A percentile compares a stretch with the other conserved stretches of the same genome.
These are phyloP conservation scores for Suillus luteus DNA, from an alignment of 768 basidiomycete genomes.

Conservation along the genomic window DNA sequence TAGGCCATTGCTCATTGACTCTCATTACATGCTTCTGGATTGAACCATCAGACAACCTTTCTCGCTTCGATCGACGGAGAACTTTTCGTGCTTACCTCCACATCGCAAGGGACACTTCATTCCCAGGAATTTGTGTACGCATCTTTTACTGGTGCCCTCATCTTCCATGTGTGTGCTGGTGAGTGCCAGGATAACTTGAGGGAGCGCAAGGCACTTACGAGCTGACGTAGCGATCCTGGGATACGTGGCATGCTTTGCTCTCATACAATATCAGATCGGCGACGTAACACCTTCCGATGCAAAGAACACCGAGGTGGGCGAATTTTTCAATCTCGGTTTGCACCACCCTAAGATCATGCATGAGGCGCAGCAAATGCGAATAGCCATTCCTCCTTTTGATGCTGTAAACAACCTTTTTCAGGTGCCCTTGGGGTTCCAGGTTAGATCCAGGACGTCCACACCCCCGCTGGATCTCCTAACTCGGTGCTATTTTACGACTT, in stretches of 20 bases:
- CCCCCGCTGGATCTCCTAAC: constrained; percentile 25
- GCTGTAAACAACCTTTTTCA: too few species aligned
- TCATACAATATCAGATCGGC: constrained; percentile 30
- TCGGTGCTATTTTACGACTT: constrained; percentile 30
- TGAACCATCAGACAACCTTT: constrained; percentile 30
- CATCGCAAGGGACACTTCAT: constrained; percentile 19
- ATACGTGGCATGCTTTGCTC: constrained; percentile 30
- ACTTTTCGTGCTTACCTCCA: constrained; percentile 28
- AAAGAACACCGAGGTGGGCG: not conserved
- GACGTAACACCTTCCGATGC: constrained; percentile 11
- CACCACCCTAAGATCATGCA: not conserved
- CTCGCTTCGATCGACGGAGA: constrained; percentile 30
- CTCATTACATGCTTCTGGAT: constrained; percentile 4
- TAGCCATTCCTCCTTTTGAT: not conserved
- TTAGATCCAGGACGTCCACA: not conserved
- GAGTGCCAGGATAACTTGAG: constrained; percentile 8
- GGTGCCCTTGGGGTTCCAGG: not conserved
- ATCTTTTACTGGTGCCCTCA: constrained; percentile 32
- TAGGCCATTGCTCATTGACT: constrained; percentile 5
- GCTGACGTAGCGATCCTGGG: constrained; percentile 26
- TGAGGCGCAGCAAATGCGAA: not conserved
- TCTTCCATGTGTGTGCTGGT: constrained; percentile 35
- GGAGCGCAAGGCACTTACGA: not conserved
- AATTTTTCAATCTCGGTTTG: not conserved
- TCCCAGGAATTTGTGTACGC: constrained; percentile 29